Conservation (phyloP, 345 rosid species). For the Alliaria petiolata region DNA sequence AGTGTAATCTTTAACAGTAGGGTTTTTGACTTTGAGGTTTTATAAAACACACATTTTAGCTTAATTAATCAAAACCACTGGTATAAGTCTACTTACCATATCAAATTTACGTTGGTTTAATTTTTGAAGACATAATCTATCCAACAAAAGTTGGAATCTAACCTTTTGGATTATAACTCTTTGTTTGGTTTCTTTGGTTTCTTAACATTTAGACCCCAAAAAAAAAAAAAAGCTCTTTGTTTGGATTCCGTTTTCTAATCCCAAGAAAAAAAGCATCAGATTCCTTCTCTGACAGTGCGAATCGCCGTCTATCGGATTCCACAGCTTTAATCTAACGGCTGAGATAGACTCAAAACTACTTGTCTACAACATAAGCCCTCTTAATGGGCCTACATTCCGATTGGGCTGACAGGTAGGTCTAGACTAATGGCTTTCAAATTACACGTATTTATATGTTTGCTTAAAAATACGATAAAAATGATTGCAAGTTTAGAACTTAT, state of each 20-base stretch:
- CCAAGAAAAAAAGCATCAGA: not conserved
- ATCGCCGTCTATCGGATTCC: too few relatives aligned
- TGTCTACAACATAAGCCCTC: too few relatives aligned
- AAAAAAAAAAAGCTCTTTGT: too few relatives aligned
- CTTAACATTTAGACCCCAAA: too few relatives aligned
- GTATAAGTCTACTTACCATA: not conserved
- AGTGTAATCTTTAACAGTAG: too few relatives aligned
- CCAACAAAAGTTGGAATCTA: not conserved
- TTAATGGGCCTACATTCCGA: not conserved
- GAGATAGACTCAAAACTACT: too few relatives aligned
- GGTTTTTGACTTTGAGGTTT: not conserved
- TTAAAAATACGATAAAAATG: constrained; percentile 9
- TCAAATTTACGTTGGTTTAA: not conserved
- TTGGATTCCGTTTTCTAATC: not conserved
- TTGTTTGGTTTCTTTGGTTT: too few relatives aligned
- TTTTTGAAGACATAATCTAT: too few relatives aligned
- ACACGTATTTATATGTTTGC: constrained; percentile 16
- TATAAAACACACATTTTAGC: not conserved
- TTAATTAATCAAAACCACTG: not conserved
- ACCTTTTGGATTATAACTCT: not conserved
- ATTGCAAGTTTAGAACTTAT: constrained; percentile 15
- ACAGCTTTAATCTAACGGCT: too few relatives aligned
- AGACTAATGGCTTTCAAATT: not conserved
- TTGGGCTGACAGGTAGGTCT: constrained; percentile 1
- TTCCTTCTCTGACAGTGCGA: constrained; percentile 4